Base-by-base conservation (phyloP, 2,329 filamentous ascomycete genomes). In the Fonsecaea multimorphosa region DNA sequence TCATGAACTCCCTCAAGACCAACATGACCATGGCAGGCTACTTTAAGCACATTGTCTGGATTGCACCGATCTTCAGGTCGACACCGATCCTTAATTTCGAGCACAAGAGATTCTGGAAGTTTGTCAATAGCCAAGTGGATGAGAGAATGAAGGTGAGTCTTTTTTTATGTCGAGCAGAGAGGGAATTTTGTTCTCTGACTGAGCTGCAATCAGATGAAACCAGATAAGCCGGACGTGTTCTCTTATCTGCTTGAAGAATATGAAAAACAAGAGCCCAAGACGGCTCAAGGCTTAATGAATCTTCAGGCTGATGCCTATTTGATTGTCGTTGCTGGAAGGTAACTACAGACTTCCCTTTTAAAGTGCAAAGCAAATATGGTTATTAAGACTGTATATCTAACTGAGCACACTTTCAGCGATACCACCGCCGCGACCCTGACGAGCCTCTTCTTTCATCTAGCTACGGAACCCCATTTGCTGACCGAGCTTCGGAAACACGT, bases 161-260 rank as follows among this genome's bases (percentile, higher is more conserved):
- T n/a, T n/a, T n/a, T n/a, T n/a, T n/a, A n/a, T n/a, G n/a, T n/a
- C n/a, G n/a, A n/a, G n/a, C n/a, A n/a, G n/a, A n/a, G n/a, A n/a
- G n/a, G n/a, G n/a, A n/a, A n/a, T n/a, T n/a, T n/a, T n/a, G n/a
- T 3, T 27, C 24, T 19, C 29, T 58, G 12, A 58, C 55, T 24
- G 5, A 58, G 19, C 19, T 14, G 4, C 44, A n/a, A 1, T 24
- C 9, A 61, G 58, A 61, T 46, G n/a, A 61, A 32, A 8, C 58
- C 58, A 1, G 58, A 61, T 14, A 29, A 46, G 14, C 58, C 58
- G n/a, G 58, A 61, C n/a, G 32, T 63, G 1, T 57, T 63, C 27
- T 63, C 61, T 1, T 58, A 55, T 44, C 51, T 63, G 31, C 53
- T 63, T 8, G 54, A 49, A 16, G 61, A 58, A 9, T 51, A 63